Conservation (phyloP, 2,329 filamentous ascomycete genomes). For the Diaporthe vexans region DNA sequence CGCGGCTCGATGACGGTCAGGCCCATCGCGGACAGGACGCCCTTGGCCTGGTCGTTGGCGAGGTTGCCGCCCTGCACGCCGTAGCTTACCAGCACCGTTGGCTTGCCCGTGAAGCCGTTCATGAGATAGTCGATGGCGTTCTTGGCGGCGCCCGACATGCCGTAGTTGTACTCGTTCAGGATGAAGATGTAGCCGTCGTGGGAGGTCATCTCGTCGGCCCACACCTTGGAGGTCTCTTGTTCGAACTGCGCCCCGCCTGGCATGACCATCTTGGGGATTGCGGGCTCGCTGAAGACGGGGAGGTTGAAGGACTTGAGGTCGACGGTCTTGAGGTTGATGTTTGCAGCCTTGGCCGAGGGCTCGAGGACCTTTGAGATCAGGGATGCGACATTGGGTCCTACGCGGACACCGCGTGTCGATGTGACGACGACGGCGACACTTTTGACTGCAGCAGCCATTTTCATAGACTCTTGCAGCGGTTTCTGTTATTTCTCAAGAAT, state of each 20-base stretch:
- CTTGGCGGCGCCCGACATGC: conserved; percentile 67
- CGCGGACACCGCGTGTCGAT: conserved; percentile 23
- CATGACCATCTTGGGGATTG: conserved; percentile 46
- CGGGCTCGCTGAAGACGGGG: conserved; percentile 16
- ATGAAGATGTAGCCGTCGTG: conserved; percentile 65
- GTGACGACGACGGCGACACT: conserved; percentile 29
- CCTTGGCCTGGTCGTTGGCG: conserved; percentile 46
- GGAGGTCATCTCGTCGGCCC: conserved; percentile 59
- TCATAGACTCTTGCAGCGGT: background rate
- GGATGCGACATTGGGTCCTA: conserved; percentile 23
- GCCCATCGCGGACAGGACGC: conserved; percentile 41
- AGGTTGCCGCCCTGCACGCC: conserved; percentile 54
- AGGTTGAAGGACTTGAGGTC: conserved; percentile 38
- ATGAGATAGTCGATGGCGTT: conserved; percentile 74
- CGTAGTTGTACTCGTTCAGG: conserved; percentile 70
- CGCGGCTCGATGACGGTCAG: conserved; percentile 42
- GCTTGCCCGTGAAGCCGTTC: conserved; percentile 70
- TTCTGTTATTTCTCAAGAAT: too few relatives aligned
- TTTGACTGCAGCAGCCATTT: conserved; percentile 31
- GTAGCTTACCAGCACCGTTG: conserved; percentile 67
- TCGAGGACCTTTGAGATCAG: conserved; percentile 18
- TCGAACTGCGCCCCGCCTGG: conserved; percentile 54
- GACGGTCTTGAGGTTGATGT: conserved; percentile 31
- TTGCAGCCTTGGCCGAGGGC: conserved; percentile 35
- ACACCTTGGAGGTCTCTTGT: conserved; percentile 58